Conservation (phyloP, 768 basidiomycete species). For the Ramaria rubella region DNA sequence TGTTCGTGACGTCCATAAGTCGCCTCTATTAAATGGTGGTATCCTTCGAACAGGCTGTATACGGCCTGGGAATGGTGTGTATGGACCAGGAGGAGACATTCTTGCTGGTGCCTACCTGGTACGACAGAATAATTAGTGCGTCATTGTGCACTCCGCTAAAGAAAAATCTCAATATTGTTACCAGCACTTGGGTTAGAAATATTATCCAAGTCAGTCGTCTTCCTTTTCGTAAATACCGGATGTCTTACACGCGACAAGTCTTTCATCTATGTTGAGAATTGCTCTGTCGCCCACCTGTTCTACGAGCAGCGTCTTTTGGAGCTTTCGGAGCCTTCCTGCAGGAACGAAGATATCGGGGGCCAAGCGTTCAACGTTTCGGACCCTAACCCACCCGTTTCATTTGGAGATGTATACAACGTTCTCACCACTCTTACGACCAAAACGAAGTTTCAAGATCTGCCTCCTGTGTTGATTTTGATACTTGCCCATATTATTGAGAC, state of each 20-base stretch:
- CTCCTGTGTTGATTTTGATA: slow-evolving; percentile 59
- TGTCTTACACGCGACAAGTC: slow-evolving; percentile 24
- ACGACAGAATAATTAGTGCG: slow-evolving; percentile 44
- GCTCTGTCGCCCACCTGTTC: slow-evolving; percentile 60
- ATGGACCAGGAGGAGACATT: slow-evolving; percentile 70
- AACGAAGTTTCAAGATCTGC: slow-evolving; percentile 47
- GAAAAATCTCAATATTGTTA: no score
- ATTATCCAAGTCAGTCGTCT: slow-evolving; percentile 35
- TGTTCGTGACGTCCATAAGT: slow-evolving; percentile 38
- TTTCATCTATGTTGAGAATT: slow-evolving; percentile 72
- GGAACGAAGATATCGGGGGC: slow-evolving; percentile 60
- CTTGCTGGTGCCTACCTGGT: slow-evolving; percentile 57
- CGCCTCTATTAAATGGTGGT: slow-evolving; percentile 29
- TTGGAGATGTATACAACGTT: slow-evolving; percentile 53
- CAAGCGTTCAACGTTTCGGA: slow-evolving; percentile 63
- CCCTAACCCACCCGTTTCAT: slow-evolving; percentile 55
- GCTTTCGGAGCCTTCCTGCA: neutral
- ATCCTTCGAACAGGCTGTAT: slow-evolving; percentile 62
- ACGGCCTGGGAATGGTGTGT: slow-evolving; percentile 74
- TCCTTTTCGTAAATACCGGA: neutral
- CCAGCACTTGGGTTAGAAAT: slow-evolving; percentile 47
- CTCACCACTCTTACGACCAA: slow-evolving; percentile 52
- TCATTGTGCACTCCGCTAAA: neutral
- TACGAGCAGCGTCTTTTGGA: slow-evolving; percentile 71
- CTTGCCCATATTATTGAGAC: slow-evolving; percentile 53